phyloP scores from a whole-genome alignment of 208 protist species.

The Trypanosoma boissoni region DNA sequence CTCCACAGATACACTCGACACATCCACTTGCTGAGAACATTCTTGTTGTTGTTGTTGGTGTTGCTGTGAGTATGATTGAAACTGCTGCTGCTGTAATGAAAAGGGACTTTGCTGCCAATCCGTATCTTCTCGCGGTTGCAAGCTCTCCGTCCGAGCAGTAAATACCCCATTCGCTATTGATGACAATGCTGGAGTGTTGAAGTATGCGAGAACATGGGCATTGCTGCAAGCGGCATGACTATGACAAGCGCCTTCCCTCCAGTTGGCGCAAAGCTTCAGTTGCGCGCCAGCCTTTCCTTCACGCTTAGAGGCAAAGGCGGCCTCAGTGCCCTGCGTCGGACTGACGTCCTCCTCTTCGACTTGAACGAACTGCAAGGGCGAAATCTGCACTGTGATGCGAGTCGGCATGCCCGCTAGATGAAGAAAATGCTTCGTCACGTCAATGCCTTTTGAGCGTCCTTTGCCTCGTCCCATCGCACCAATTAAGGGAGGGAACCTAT shows the following conservation, averaged over 20 bases:
- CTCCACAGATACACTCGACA: too few relatives aligned
- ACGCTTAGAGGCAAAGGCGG: conserved; percentile 58
- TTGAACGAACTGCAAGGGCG: conserved; percentile 30
- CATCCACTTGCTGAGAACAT: too few relatives aligned
- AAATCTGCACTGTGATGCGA: conserved; percentile 61
- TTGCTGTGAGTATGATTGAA: too few relatives aligned
- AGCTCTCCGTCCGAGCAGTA: too few relatives aligned
- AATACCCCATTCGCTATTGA: background rate
- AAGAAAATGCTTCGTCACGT: conserved; percentile 76
- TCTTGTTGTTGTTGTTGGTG: too few relatives aligned
- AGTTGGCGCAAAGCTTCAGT: conserved; percentile 76
- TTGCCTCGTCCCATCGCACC: conserved; percentile 28
- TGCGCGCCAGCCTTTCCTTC: conserved; percentile 59
- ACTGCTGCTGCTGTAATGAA: too few relatives aligned
- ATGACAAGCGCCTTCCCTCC: conserved; percentile 66
- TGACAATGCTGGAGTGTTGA: conserved; percentile 19
- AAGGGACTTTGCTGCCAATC: too few relatives aligned
- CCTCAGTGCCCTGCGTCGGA: conserved; percentile 74
- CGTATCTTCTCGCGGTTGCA: too few relatives aligned
- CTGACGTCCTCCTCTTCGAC: conserved; percentile 73
- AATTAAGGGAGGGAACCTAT: background rate
- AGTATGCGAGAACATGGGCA: conserved; percentile 59
- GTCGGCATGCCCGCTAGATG: conserved; percentile 47
- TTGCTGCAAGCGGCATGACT: conserved; percentile 72
- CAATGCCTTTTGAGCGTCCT: conserved; percentile 55